These are phyloP conservation scores for Phytophthora melonis DNA, from an alignment of 352 stramenopile species.

Conservation along the genomic window DNA sequence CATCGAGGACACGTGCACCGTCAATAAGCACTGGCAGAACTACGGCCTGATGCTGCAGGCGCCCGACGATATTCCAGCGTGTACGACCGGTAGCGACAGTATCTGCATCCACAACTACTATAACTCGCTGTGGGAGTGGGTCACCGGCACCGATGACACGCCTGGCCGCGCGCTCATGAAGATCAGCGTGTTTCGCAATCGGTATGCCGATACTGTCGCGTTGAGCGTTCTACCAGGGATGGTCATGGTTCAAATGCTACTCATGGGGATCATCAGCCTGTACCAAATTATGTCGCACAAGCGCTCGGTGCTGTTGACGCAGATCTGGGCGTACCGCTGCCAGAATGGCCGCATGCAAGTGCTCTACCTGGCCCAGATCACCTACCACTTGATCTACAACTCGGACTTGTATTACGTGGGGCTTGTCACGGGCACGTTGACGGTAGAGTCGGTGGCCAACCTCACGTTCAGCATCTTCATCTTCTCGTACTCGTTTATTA, in stretches of 20 bases:
- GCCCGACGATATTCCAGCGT: conserved; percentile 29
- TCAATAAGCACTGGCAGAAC: conserved; percentile 24
- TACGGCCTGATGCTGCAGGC: conserved; percentile 39
- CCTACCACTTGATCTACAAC: conserved; percentile 19
- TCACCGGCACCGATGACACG: neutral
- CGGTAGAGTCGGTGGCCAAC: conserved; percentile 17
- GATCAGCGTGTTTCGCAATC: conserved; percentile 24
- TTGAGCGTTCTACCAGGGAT: conserved; percentile 27
- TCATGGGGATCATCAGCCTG: conserved; percentile 28
- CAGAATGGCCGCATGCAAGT: conserved; percentile 23
- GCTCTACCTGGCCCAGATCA: conserved; percentile 20
- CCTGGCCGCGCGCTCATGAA: conserved; percentile 5
- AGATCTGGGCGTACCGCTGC: conserved; percentile 2
- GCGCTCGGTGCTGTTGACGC: conserved; percentile 11
- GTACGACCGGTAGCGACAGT: conserved; percentile 19
- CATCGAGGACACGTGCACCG: conserved; percentile 30
- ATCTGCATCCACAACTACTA: conserved; percentile 36
- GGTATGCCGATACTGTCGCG: conserved; percentile 18
- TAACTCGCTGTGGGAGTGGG: neutral
- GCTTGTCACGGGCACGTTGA: conserved; percentile 14
- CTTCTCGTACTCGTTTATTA: conserved; percentile 23
- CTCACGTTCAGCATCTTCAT: conserved; percentile 15
- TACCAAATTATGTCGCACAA: conserved; percentile 36
- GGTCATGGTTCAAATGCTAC: conserved; percentile 29
- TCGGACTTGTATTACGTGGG: conserved; percentile 8